A percentile compares a stretch with the other conserved stretches of the same genome.
Conservation (phyloP, 2,329 filamentous ascomycete genomes). For the Beauveria scarabaeidicola region DNA sequence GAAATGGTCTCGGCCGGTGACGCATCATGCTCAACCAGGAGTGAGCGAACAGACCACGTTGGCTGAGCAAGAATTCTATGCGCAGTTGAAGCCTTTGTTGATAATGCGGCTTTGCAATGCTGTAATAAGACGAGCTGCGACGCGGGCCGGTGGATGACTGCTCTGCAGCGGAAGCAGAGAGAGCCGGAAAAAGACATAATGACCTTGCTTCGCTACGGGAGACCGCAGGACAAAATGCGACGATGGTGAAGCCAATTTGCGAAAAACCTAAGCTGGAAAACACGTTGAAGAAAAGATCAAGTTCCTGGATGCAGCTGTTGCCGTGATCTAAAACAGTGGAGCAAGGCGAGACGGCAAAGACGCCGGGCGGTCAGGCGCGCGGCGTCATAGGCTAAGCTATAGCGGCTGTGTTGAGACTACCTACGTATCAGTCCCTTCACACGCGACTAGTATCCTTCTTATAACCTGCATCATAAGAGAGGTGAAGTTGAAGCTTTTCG, state of each 20-base stretch:
- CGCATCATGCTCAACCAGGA: slow-evolving; percentile 38
- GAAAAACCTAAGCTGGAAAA: not conserved
- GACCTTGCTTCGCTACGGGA: too few species aligned
- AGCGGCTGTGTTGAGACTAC: not conserved
- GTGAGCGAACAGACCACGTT: slow-evolving; percentile 74
- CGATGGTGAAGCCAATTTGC: not conserved
- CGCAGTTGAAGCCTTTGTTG: slow-evolving; percentile 15
- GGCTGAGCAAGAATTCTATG: slow-evolving; percentile 56
- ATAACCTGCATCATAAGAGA: not conserved
- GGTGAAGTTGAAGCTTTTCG: not conserved
- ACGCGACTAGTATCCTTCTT: slow-evolving; percentile 2
- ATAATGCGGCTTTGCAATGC: slow-evolving; percentile 8
- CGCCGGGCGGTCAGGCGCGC: slow-evolving; percentile 8
- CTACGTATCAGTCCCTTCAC: slow-evolving; percentile 8
- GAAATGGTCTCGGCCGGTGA: slow-evolving; percentile 42
- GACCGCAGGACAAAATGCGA: too few species aligned
- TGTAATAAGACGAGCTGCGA: slow-evolving; percentile 11
- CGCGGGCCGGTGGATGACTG: slow-evolving; percentile 18
- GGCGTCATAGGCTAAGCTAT: slow-evolving; percentile 7
- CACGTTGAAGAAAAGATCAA: not conserved
- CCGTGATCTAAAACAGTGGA: slow-evolving; percentile 5
- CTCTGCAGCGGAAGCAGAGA: slow-evolving; percentile 24
- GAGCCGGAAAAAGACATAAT: not conserved
- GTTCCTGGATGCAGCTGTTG: not conserved
- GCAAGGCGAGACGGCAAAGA: not conserved